phyloP scores from a whole-genome alignment of 2,329 filamentous ascomycete species.

The Emergomyces pasteurianus region DNA sequence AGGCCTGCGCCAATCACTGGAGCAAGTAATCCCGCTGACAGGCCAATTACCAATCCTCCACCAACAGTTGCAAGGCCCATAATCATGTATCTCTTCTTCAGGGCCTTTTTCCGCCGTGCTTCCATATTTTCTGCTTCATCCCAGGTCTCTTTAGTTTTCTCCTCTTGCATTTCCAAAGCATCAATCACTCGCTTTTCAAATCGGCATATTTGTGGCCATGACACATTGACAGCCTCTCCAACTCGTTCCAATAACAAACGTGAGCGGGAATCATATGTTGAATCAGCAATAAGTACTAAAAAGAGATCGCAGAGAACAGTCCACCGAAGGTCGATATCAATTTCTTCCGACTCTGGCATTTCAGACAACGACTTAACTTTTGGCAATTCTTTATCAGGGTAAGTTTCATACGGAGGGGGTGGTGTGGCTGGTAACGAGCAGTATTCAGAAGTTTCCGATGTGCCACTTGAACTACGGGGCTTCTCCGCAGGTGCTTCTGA shows the following conservation, averaged over 20 bases:
- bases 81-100: conserved; percentile 77
- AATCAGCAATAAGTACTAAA: conserved; percentile 90
- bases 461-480: conserved; percentile 13
- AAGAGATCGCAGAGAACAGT: conserved; percentile 95
- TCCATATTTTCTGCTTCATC: conserved; percentile 94
- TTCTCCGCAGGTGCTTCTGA: conserved; percentile 18
- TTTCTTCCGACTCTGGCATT: conserved; percentile 65
- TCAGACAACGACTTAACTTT: conserved; percentile 74
- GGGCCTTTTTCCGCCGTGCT: conserved; percentile 62
- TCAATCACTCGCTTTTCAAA: conserved; percentile 98
- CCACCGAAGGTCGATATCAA: conserved; percentile 95
- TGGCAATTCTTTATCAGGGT: conserved; percentile 58
- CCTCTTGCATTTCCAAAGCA: conserved; percentile 93
- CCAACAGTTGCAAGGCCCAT: conserved; percentile 97
- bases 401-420: conserved; percentile 45
- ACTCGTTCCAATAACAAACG: conserved; percentile 73
- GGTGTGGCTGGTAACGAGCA: conserved; percentile 37
- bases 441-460: conserved; percentile 25
- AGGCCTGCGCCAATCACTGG: conserved; percentile 90
- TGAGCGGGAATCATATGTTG: conserved; percentile 81
- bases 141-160: conserved; percentile 91
- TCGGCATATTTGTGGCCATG: conserved; percentile 85
- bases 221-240: conserved; percentile 64
- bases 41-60: conserved; percentile 84
- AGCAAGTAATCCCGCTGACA: conserved; percentile 82